Evolutionary conservation across 2,329 filamentous ascomycete genomes (phyloP).

Genomic region (Dactylonectria macrodidyma): DNA sequence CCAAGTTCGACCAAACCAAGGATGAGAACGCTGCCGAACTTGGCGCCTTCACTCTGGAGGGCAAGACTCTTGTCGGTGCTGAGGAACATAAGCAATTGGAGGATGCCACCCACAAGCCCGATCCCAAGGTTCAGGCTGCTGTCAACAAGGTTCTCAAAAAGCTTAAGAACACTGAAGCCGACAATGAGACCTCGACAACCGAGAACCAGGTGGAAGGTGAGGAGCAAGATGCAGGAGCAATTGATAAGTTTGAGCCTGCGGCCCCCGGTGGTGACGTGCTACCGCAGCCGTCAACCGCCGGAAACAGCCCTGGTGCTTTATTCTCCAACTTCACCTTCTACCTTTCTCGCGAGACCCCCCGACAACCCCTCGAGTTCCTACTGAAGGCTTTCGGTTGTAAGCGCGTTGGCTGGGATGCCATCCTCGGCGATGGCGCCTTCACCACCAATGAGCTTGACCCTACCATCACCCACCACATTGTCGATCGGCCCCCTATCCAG

Average conservation of each 20-base stretch:
- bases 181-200: constrained; percentile 58
- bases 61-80: constrained; percentile 71
- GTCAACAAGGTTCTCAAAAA: constrained; percentile 79
- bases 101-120: constrained; percentile 63
- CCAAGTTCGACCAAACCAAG: constrained; percentile 89
- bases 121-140: constrained; percentile 75
- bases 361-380: constrained; percentile 92
- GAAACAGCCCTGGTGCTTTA: constrained; percentile 78
- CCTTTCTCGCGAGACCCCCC: constrained; percentile 92
- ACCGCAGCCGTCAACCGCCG: constrained; percentile 80
- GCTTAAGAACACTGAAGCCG: constrained; percentile 70
- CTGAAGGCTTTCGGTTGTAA: constrained; percentile 96
- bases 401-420: constrained; percentile 93
- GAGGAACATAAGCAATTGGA: constrained; percentile 69
- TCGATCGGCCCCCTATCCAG: constrained; percentile 87
- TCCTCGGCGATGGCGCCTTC: constrained; percentile 92
- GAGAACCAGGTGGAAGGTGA: constrained; percentile 61
- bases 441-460: constrained; percentile 91
- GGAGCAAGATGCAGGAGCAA: constrained; percentile 71
- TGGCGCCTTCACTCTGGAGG: constrained; percentile 91
- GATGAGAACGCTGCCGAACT: constrained; percentile 93
- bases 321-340: constrained; percentile 94
- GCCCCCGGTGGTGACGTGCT: constrained; percentile 89
- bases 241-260: constrained; percentile 92
- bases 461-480: constrained; percentile 94